A percentile compares a stretch with the other conserved stretches of the same genome.
phyloP scores from a whole-genome alignment of 2,329 filamentous ascomycete species.

The Kalmusia sp. region DNA sequence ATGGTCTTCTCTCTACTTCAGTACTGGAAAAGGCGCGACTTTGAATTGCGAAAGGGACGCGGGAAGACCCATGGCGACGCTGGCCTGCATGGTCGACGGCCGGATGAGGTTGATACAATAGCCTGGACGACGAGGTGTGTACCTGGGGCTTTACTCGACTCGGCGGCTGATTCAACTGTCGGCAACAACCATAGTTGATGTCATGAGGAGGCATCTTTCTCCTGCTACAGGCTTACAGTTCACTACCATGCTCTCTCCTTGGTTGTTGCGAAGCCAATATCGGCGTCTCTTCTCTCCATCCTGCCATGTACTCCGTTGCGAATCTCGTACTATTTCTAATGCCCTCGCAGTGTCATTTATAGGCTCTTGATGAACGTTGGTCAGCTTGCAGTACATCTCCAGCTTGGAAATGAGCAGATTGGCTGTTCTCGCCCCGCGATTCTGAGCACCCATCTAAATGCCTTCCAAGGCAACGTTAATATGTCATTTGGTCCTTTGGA shows the following conservation, averaged over 20 bases:
- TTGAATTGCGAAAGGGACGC: too few relatives aligned
- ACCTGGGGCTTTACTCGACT: too few relatives aligned
- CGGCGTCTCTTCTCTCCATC: background rate
- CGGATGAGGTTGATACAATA: too few relatives aligned
- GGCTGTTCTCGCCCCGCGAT: conserved; percentile 12
- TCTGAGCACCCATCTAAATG: background rate
- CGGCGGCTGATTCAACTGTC: too few relatives aligned
- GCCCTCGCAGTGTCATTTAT: conserved; percentile 25
- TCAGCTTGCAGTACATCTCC: conserved; percentile 21
- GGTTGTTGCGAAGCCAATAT: conserved; percentile 12
- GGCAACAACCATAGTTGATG: too few relatives aligned
- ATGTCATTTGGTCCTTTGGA: background rate
- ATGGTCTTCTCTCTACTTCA: too few relatives aligned
- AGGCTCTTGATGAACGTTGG: conserved; percentile 21
- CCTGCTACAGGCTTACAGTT: conserved; percentile 25
- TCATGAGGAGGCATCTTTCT: conserved; percentile 10
- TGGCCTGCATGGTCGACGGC: too few relatives aligned
- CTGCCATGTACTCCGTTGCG: background rate
- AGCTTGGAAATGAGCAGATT: conserved; percentile 32
- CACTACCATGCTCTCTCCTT: conserved; percentile 24
- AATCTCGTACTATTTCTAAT: conserved; percentile 23
- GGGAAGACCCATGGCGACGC: too few relatives aligned
- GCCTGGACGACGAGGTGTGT: too few relatives aligned
- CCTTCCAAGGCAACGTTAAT: background rate
- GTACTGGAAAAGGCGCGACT: too few relatives aligned